phyloP scores from a whole-genome alignment of 305 asterid species.

The Coffea humblotiana region DNA sequence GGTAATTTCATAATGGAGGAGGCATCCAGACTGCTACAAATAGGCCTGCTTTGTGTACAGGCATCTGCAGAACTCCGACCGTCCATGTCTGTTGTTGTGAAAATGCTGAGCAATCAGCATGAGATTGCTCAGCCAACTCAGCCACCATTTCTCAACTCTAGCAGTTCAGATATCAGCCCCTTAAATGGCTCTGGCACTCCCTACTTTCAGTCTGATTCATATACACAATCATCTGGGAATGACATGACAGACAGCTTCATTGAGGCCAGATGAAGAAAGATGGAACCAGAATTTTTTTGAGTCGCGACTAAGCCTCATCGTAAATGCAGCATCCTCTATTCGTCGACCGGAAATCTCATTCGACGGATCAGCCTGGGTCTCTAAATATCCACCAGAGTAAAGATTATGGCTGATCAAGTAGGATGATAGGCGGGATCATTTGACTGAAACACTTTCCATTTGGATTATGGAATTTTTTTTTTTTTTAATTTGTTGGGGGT shows the following conservation, averaged over 20 bases:
- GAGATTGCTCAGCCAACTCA: conserved; percentile 47
- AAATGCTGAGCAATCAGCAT: conserved; percentile 35
- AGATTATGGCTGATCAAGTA: not conserved
- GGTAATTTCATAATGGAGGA: conserved; percentile 38
- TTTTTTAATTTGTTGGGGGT: no score
- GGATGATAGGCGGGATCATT: no score
- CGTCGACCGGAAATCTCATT: not conserved
- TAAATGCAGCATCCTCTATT: not conserved
- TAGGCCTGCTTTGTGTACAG: conserved; percentile 56
- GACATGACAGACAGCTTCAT: conserved; percentile 46
- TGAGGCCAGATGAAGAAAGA: conserved; percentile 39
- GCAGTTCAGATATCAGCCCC: conserved; percentile 23
- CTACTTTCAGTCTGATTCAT: conserved; percentile 29
- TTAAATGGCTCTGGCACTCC: conserved; percentile 20
- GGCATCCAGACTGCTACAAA: conserved; percentile 41
- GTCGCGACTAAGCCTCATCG: not conserved
- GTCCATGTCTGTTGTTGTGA: conserved; percentile 53
- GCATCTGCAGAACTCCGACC: conserved; percentile 58
- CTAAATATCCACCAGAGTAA: not conserved
- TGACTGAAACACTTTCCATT: no score
- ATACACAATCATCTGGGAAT: conserved; percentile 44
- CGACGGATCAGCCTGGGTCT: not conserved
- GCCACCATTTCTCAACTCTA: conserved; percentile 53
- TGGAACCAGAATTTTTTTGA: not conserved
- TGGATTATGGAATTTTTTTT: no score